Evolutionary conservation across 1,284 basidiomycete genomes (phyloP).

Genomic region (Ganoderma sinense): DNA sequence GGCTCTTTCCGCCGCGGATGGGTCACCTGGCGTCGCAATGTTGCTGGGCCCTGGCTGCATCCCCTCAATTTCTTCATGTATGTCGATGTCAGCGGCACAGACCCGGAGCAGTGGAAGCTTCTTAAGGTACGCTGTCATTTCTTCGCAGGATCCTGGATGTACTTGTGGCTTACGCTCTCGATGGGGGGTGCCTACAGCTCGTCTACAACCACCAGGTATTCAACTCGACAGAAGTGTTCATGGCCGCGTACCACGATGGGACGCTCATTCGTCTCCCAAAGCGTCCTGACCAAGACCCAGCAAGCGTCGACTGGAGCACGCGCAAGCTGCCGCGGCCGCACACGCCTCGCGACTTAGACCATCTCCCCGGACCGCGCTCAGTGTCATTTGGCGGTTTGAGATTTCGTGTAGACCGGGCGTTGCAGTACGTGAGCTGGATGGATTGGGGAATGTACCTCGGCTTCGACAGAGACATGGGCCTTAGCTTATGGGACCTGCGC

Average conservation of each 20-base stretch:
- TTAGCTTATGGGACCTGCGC: constrained; percentile 71
- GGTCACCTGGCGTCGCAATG: constrained; percentile 56
- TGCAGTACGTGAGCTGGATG: constrained; percentile 71
- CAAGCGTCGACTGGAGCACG: constrained; percentile 52
- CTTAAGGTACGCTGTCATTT: constrained; percentile 47
- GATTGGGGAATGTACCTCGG: constrained; percentile 68
- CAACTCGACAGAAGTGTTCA: constrained; percentile 52
- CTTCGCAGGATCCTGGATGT: not conserved
- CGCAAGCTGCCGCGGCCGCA: constrained; percentile 48
- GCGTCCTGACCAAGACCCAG: constrained; percentile 42
- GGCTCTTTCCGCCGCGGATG: constrained; percentile 64
- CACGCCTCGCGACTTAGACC: constrained; percentile 59
- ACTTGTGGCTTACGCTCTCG: not conserved
- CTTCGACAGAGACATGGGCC: constrained; percentile 72
- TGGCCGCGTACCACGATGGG: constrained; percentile 60
- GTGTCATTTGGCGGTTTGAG: constrained; percentile 66
- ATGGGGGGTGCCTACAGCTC: constrained; percentile 41
- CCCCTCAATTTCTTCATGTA: constrained; percentile 65
- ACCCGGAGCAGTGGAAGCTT: constrained; percentile 57
- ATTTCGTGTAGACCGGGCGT: constrained; percentile 60
- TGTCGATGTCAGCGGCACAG: constrained; percentile 62
- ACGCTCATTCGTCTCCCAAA: constrained; percentile 51
- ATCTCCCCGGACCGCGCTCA: constrained; percentile 66
- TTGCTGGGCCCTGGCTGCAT: constrained; percentile 59
- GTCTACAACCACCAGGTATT: constrained; percentile 70